Evolutionary conservation across 1,139 yeast genomes (phyloP).

Genomic region (Yamadazyma mexicana): DNA sequence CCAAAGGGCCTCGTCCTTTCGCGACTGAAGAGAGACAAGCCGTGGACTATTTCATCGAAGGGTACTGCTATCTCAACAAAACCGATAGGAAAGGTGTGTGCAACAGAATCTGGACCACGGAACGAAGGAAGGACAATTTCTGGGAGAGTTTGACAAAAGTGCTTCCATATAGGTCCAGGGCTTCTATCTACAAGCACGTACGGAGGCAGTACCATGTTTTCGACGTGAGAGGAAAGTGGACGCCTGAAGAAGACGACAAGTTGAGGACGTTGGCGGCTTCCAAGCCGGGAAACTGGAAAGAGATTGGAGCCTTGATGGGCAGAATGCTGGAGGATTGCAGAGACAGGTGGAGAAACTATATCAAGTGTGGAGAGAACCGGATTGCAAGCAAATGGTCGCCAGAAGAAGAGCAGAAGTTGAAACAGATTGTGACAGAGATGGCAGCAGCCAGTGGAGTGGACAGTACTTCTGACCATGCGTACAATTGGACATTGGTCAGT

Average conservation of each 20-base stretch:
- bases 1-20: slow-evolving; percentile 49
- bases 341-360: slow-evolving; percentile 93
- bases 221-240: slow-evolving; percentile 88
- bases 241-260: slow-evolving; percentile 70
- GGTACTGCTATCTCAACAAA: slow-evolving; percentile 62
- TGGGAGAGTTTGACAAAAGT: slow-evolving; percentile 83
- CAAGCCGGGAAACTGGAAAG: slow-evolving; percentile 82
- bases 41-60: slow-evolving; percentile 68
- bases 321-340: slow-evolving; percentile 98
- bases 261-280: slow-evolving; percentile 63
- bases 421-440: slow-evolving; percentile 53
- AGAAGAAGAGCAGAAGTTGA: slow-evolving; percentile 67
- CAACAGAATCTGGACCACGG: slow-evolving; percentile 83
- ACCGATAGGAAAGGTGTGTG: slow-evolving; percentile 70
- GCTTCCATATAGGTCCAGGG: slow-evolving; percentile 79
- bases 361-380: slow-evolving; percentile 81
- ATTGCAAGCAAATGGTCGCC: slow-evolving; percentile 75
- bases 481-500: slow-evolving; percentile 86
- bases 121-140: slow-evolving; percentile 79
- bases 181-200: slow-evolving; percentile 89
- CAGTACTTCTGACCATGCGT: slow-evolving; percentile 29
- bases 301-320: slow-evolving; percentile 72
- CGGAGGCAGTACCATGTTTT: slow-evolving; percentile 86
- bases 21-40: slow-evolving; percentile 65
- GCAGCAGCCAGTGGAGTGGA: slow-evolving; percentile 20